These are phyloP conservation scores for Alternaria solani DNA, from an alignment of 2,329 filamentous ascomycete genomes.

Conservation along the genomic window DNA sequence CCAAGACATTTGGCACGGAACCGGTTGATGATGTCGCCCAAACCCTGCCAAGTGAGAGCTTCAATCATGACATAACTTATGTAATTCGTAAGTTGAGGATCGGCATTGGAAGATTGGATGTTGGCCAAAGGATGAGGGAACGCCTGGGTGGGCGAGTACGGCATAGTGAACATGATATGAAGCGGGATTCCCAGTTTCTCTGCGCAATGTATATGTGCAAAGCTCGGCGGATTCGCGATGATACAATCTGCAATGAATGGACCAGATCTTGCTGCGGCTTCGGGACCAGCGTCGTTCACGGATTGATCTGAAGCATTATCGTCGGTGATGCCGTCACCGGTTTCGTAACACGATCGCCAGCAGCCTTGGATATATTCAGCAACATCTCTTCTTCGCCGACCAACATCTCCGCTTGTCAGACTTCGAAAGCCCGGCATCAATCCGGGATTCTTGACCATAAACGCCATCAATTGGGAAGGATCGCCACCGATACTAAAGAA, in stretches of 20 bases:
- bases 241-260: slow-evolving; percentile 84
- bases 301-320: background rate
- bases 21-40: slow-evolving; percentile 58
- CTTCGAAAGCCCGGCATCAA: slow-evolving; percentile 40
- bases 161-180: slow-evolving; percentile 76
- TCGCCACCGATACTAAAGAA: slow-evolving; percentile 43
- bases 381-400: slow-evolving; percentile 40
- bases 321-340: slow-evolving; percentile 38
- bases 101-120: slow-evolving; percentile 45
- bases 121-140: slow-evolving; percentile 62
- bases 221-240: slow-evolving; percentile 79
- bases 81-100: slow-evolving; percentile 51
- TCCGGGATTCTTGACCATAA: slow-evolving; percentile 60
- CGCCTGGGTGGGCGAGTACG: slow-evolving; percentile 55
- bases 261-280: background rate
- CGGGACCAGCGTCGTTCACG: background rate
- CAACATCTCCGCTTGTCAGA: slow-evolving; percentile 37
- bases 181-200: slow-evolving; percentile 75
- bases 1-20: slow-evolving; percentile 50
- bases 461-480: slow-evolving; percentile 56
- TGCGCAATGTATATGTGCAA: slow-evolving; percentile 76
- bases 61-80: slow-evolving; percentile 59
- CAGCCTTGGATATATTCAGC: slow-evolving; percentile 38
- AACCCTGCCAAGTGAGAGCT: slow-evolving; percentile 60
- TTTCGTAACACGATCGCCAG: slow-evolving; percentile 43